These are phyloP conservation scores for Colletotrichum tamarilloi DNA, from an alignment of 2,329 filamentous ascomycete genomes.

Conservation along the genomic window DNA sequence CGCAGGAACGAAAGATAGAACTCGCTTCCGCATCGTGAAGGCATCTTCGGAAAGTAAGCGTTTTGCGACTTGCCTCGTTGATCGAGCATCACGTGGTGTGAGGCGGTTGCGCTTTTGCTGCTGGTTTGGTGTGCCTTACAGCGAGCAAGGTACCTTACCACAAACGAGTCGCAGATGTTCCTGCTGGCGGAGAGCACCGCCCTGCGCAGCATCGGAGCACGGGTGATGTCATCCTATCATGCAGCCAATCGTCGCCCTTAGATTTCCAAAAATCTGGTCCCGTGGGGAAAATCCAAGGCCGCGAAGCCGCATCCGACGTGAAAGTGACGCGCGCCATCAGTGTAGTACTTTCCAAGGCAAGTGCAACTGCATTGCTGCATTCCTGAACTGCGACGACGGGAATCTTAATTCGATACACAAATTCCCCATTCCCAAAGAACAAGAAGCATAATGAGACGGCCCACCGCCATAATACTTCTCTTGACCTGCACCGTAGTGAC, in stretches of 20 bases:
- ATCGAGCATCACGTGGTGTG: background rate
- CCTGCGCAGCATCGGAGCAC: background rate
- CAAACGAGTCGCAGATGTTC: slow-evolving; percentile 2
- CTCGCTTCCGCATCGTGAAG: background rate
- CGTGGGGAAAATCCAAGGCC: slow-evolving; percentile 1
- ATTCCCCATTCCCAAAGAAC: background rate
- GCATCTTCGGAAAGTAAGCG: background rate
- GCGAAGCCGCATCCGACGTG: slow-evolving; percentile 6
- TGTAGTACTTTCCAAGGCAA: background rate
- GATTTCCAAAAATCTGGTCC: slow-evolving; percentile 14
- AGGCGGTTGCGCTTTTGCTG: background rate
- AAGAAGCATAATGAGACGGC: slow-evolving; percentile 31
- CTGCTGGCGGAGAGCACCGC: background rate
- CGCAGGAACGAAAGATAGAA: background rate
- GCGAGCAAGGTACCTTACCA: background rate
- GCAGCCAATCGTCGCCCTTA: slow-evolving; percentile 14
- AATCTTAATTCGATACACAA: background rate
- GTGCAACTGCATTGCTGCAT: background rate
- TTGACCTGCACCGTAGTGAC: slow-evolving; percentile 25
- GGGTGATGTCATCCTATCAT: slow-evolving; percentile 25
- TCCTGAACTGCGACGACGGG: background rate
- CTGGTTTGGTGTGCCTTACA: background rate
- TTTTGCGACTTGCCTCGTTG: background rate
- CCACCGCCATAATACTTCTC: slow-evolving; percentile 26
- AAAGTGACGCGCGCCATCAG: slow-evolving; percentile 7